A percentile compares a stretch with the other conserved stretches of the same genome.
Evolutionary conservation across 2,329 filamentous ascomycete genomes (phyloP).

Genomic region (Fusarium armeniacum): DNA sequence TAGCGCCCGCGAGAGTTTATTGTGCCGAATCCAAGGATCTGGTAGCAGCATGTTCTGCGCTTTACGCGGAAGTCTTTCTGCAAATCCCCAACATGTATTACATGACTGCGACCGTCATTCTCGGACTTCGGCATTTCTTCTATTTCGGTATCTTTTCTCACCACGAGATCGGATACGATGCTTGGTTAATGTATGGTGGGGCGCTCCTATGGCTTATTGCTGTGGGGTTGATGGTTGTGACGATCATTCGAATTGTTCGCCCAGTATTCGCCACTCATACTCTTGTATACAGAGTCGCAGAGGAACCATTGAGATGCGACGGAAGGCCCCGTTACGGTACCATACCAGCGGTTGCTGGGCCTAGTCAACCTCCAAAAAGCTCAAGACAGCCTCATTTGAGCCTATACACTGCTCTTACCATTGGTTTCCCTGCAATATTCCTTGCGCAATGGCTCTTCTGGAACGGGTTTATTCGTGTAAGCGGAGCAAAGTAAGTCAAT

Average conservation of each 20-base stretch:
- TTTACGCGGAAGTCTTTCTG: conserved; percentile 12
- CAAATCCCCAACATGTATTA: conserved; percentile 11
- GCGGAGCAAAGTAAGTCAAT: conserved; percentile 5
- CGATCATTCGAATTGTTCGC: neutral
- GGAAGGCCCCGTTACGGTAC: neutral
- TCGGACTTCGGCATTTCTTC: conserved; percentile 13
- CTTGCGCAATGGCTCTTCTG: conserved; percentile 35
- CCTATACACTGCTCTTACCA: neutral
- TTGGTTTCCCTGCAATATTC: neutral
- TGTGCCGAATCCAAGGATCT: neutral
- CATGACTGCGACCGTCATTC: conserved; percentile 5
- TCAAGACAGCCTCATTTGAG: neutral
- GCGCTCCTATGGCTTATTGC: conserved; percentile 6
- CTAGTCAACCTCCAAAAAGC: rapidly evolving
- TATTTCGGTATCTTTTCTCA: neutral
- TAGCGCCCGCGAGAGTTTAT: rapidly evolving
- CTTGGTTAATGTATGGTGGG: neutral
- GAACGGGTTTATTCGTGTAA: conserved; percentile 28
- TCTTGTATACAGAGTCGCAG: rapidly evolving
- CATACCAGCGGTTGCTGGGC: neutral
- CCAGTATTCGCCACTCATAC: neutral
- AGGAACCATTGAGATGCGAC: rapidly evolving
- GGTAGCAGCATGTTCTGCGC: neutral
- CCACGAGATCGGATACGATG: neutral
- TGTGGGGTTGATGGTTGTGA: neutral